Conservation (phyloP, 2,329 filamentous ascomycete species). For the Trichoderma sp. region DNA sequence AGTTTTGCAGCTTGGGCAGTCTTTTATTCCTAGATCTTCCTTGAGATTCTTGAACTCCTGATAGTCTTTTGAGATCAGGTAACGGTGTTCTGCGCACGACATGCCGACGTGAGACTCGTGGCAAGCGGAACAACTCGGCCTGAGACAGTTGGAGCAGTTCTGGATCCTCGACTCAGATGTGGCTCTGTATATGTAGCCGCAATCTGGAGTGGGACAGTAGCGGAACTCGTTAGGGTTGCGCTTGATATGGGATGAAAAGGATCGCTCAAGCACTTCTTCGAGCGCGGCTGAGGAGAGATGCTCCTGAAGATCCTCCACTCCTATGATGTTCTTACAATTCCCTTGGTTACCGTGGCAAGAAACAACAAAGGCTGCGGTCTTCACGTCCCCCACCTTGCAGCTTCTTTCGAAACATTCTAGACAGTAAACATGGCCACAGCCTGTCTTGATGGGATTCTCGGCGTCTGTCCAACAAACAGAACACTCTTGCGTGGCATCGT, state of each 20-base stretch:
- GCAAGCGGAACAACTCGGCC: conserved; percentile 36
- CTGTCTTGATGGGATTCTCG: conserved; percentile 33
- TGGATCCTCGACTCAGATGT: conserved; percentile 4
- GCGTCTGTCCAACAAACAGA: conserved; percentile 37
- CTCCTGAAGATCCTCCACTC: not conserved
- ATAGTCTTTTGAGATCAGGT: conserved; percentile 26
- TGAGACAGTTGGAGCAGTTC: conserved; percentile 38
- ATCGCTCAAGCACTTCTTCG: conserved; percentile 32
- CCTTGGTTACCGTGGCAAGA: not conserved
- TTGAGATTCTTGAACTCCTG: conserved; percentile 32
- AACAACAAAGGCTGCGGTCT: not conserved
- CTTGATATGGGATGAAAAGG: conserved; percentile 36
- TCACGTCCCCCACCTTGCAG: not conserved
- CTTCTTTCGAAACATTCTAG: conserved; percentile 37
- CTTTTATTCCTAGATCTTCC: conserved; percentile 36
- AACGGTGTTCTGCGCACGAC: conserved; percentile 36
- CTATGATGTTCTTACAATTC: not conserved
- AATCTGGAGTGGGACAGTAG: conserved; percentile 45
- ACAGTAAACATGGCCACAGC: conserved; percentile 44
- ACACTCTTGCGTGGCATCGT: conserved; percentile 34
- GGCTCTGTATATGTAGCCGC: conserved; percentile 41
- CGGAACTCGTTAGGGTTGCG: conserved; percentile 32
- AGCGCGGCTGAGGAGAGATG: not conserved
- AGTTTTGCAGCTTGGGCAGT: conserved; percentile 41
- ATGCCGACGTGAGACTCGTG: conserved; percentile 32